Base-by-base conservation (phyloP, 2,329 filamentous ascomycete species). In the Ilyonectria sp. region DNA sequence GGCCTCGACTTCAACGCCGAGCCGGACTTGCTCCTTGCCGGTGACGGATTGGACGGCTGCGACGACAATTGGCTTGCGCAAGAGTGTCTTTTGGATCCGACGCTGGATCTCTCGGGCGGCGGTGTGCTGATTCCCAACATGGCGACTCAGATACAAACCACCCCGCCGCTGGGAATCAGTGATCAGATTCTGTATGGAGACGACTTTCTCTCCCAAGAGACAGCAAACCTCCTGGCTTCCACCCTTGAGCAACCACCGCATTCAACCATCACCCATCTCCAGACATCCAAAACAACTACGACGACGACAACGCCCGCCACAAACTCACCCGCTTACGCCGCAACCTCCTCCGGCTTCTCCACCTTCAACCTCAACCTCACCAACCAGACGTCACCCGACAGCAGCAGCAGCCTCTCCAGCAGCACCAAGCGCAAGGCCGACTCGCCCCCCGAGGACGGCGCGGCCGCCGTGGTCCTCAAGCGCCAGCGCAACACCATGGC, bases 401-500 rank as follows among this genome's bases (percentile, higher is more conserved):
- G 29, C 60, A 60, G 31, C 56, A 59, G 35, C 49, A 46, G 43
- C 11, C 31, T 33, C 26, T 46, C 26, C 43, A 31, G 52, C 52
- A 37, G 59, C 40, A 50, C 54, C 60, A 75, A 75, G 65, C 74
- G 74, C 56, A 75, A 76, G 47, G 46, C 63, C 35, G 60, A 63
- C n/a, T 64, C 67, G 3, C 70, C 76, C 2, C 66, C 69, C 4
- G 70, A 72, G 33, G 76, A 76, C 8, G 75, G 78, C 13, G 63
- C 71, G 17, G 69, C 69, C 4, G 68, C 70, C 29, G 71, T 77
- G 6, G 75, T 79, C 19, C 75, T 84, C 75, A 92, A 92, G 79
- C 89, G 91, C 31, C 87, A 89, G 68, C 87, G 89, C 68, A 93
- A 93, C 79, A 93, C 91, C 15, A 85, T 92, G 68, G 91, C 91